Evolutionary conservation across 495 filamentous ascomycete genomes (phyloP).

Genomic region (Xylaria acuta): DNA sequence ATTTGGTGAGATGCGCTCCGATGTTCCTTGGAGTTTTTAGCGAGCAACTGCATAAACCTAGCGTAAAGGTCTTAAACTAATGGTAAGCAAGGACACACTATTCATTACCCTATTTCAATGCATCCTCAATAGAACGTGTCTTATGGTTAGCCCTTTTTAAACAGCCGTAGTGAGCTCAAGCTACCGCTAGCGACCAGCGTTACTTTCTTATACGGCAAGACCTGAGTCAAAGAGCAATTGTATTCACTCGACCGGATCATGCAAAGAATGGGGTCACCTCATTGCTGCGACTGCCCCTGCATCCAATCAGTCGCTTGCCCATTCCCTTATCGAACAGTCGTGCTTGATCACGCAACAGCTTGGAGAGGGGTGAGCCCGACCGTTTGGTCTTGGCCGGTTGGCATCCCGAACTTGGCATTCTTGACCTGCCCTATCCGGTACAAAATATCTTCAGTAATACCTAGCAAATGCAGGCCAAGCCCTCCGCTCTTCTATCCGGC

Average conservation of each 20-base stretch:
- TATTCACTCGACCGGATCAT: neutral
- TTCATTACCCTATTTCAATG: too few relatives aligned
- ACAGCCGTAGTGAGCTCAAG: too few relatives aligned
- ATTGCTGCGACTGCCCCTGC: neutral
- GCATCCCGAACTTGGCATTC: slow-evolving; percentile 6
- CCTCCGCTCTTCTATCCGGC: neutral
- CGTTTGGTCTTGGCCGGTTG: slow-evolving; percentile 14
- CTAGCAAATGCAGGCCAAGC: slow-evolving; percentile 22
- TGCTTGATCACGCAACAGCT: slow-evolving; percentile 9
- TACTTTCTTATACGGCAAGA: too few relatives aligned
- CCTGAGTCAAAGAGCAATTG: too few relatives aligned
- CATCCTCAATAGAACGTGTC: too few relatives aligned
- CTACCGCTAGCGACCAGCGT: too few relatives aligned
- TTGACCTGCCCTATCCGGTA: slow-evolving; percentile 19
- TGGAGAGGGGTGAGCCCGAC: neutral
- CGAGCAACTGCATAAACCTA: too few relatives aligned
- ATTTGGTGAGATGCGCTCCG: too few relatives aligned
- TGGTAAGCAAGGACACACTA: too few relatives aligned
- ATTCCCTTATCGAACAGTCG: slow-evolving; percentile 4
- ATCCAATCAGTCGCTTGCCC: neutral
- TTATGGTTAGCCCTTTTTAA: too few relatives aligned
- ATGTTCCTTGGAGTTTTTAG: too few relatives aligned
- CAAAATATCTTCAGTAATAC: slow-evolving; percentile 41
- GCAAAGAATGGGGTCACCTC: neutral
- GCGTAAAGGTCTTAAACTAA: too few relatives aligned